A percentile compares a stretch with the other conserved stretches of the same genome.
These are phyloP conservation scores for Solanum piurae DNA, from an alignment of 257 asterid species.

Conservation along the genomic window DNA sequence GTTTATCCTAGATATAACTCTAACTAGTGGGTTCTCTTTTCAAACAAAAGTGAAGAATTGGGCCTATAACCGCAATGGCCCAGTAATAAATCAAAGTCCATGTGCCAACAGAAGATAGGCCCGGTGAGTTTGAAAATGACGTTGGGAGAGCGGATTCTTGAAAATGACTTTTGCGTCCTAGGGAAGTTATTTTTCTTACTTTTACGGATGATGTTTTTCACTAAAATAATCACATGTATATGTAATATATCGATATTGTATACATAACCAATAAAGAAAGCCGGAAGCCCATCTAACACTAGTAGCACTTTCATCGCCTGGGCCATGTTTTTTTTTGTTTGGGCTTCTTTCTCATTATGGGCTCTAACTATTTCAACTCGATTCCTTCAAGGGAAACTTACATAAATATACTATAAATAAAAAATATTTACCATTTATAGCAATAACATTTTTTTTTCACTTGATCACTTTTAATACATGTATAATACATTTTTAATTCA, in stretches of 20 bases:
- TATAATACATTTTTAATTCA: too few relatives aligned
- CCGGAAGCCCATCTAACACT: not conserved
- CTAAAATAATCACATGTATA: not conserved
- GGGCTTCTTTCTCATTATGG: not conserved
- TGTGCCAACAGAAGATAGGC: not conserved
- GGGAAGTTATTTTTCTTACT: not conserved
- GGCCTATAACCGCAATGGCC: not conserved
- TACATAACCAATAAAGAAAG: not conserved
- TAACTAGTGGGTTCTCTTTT: not conserved
- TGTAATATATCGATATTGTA: too few relatives aligned
- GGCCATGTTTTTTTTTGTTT: not conserved
- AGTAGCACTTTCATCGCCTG: not conserved
- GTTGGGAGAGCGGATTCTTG: not conserved
- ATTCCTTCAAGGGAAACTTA: not conserved
- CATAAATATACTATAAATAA: too few relatives aligned
- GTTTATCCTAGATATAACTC: too few relatives aligned
- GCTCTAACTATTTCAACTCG: not conserved
- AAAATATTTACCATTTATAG: too few relatives aligned
- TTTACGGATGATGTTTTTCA: too few relatives aligned
- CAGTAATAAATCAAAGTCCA: not conserved
- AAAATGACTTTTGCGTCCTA: not conserved
- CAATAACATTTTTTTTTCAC: too few relatives aligned
- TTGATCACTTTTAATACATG: too few relatives aligned
- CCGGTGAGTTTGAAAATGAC: not conserved
- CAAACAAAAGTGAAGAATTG: not conserved